These are phyloP conservation scores for Ophiostoma sp. DNA, from an alignment of 2,329 filamentous ascomycete genomes.

Conservation along the genomic window DNA sequence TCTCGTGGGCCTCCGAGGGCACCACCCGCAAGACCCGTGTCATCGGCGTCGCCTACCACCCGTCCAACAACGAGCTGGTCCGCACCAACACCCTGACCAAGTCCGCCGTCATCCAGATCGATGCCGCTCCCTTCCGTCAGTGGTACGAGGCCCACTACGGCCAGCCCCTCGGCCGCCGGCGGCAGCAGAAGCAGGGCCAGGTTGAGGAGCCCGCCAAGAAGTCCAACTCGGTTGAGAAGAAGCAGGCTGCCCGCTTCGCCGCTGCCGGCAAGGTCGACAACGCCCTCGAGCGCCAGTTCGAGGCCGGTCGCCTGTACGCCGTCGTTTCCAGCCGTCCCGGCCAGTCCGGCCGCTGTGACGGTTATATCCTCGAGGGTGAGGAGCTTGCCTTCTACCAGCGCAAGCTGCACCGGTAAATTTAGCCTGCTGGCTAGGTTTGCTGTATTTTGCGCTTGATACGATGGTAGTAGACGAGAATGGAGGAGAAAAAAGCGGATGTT, in stretches of 20 bases:
- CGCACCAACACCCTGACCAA: slow-evolving; percentile 99
- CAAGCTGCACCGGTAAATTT: slow-evolving; percentile 92
- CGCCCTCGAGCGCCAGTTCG: slow-evolving; percentile 96
- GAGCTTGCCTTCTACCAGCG: slow-evolving; percentile 99
- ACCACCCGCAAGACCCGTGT: slow-evolving; percentile 98
- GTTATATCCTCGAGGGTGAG: slow-evolving; percentile 98
- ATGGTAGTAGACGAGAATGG: neutral
- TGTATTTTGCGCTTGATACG: neutral
- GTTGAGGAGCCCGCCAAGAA: slow-evolving; percentile 76
- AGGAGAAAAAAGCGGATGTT: slow-evolving; percentile 11
- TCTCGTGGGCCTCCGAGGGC: slow-evolving; percentile 98
- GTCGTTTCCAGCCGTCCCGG: slow-evolving; percentile 90
- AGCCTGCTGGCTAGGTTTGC: neutral
- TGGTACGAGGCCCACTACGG: slow-evolving; percentile 99
- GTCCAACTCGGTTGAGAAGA: slow-evolving; percentile 93
- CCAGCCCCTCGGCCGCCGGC: slow-evolving; percentile 80
- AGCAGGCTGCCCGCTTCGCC: slow-evolving; percentile 86
- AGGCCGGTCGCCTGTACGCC: slow-evolving; percentile 96
- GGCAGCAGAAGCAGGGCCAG: slow-evolving; percentile 76
- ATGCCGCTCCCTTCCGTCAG: slow-evolving; percentile 98
- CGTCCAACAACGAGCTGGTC: slow-evolving; percentile 99
- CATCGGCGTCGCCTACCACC: slow-evolving; percentile 97
- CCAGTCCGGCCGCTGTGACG: slow-evolving; percentile 94
- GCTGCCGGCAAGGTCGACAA: slow-evolving; percentile 87
- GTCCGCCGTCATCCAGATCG: slow-evolving; percentile 97